Conservation (phyloP, 2,329 filamentous ascomycete genomes). For the Aschersonia sp. region DNA sequence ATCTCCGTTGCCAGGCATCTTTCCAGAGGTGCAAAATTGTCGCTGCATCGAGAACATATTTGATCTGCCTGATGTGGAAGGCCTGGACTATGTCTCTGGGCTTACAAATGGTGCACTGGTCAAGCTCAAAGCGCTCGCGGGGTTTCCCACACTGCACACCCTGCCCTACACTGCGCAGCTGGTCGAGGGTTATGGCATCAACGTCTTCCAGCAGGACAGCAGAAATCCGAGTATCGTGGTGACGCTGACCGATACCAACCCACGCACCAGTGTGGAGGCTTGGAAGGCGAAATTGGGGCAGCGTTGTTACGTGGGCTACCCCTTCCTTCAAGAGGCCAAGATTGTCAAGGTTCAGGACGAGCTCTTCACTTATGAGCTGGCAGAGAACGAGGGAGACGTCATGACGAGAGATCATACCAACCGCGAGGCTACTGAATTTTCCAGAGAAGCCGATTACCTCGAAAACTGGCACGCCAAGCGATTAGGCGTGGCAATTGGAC, state of each 20-base stretch:
- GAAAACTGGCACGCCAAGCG: constrained; percentile 84
- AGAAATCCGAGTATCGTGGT: constrained; percentile 94
- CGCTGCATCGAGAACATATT: constrained; percentile 94
- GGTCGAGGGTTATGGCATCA: constrained; percentile 63
- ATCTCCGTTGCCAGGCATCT: constrained; percentile 76
- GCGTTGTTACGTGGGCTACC: constrained; percentile 82
- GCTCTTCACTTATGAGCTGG: constrained; percentile 72
- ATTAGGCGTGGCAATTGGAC: constrained; percentile 72
- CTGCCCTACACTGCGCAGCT: constrained; percentile 70
- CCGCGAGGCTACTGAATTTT: constrained; percentile 68
- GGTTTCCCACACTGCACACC: constrained; percentile 82
- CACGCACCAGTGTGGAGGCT: constrained; percentile 51
- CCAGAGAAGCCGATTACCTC: constrained; percentile 68
- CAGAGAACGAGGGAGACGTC: constrained; percentile 49
- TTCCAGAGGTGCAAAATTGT: constrained; percentile 76
- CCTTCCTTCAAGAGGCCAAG: constrained; percentile 88
- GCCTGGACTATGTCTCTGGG: constrained; percentile 70
- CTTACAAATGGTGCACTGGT: constrained; percentile 74
- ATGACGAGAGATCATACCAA: constrained; percentile 56
- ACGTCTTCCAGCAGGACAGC: constrained; percentile 90
- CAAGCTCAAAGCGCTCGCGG: constrained; percentile 70
- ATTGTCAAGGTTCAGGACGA: constrained; percentile 83
- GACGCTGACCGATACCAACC: constrained; percentile 62
- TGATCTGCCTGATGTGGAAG: constrained; percentile 84
- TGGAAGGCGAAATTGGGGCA: constrained; percentile 73